Conservation (phyloP, 495 filamentous ascomycete species). For the Aspergillus coremiiformis region DNA sequence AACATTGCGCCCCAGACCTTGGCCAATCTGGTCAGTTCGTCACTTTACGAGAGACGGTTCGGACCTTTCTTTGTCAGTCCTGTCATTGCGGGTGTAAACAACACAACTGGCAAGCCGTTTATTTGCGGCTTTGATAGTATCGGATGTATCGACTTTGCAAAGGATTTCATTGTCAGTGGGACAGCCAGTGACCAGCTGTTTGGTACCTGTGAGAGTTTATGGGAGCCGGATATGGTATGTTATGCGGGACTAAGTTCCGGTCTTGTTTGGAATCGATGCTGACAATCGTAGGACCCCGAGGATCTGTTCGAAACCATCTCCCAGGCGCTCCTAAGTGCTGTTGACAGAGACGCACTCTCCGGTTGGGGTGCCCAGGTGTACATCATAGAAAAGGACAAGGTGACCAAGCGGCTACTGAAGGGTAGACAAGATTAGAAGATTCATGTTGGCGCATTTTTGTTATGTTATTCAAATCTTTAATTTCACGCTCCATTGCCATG, state of each 20-base stretch:
- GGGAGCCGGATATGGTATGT: conserved; percentile 92
- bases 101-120: conserved; percentile 86
- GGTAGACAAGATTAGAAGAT: conserved; percentile 61
- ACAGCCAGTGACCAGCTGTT: conserved; percentile 96
- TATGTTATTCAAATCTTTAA: conserved; percentile 10
- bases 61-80: conserved; percentile 93
- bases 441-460: conserved; percentile 2
- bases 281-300: conserved; percentile 61
- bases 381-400: conserved; percentile 99
- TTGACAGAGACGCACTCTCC: conserved; percentile 91
- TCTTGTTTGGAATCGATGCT: not conserved
- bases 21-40: conserved; percentile 87
- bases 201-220: conserved; percentile 96
- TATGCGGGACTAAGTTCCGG: not conserved
- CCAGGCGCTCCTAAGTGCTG: conserved; percentile 90
- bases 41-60: conserved; percentile 89
- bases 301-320: conserved; percentile 98
- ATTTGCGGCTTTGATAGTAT: conserved; percentile 99
- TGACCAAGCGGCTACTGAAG: conserved; percentile 96
- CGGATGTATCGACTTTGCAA: conserved; percentile 97
- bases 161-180: conserved; percentile 97
- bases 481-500: conserved; percentile 8
- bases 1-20: conserved; percentile 89
- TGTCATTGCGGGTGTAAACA: conserved; percentile 89
- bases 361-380: conserved; percentile 99